phyloP scores from a whole-genome alignment of 2,329 filamentous ascomycete genomes.

The Aspergillus sp. region DNA sequence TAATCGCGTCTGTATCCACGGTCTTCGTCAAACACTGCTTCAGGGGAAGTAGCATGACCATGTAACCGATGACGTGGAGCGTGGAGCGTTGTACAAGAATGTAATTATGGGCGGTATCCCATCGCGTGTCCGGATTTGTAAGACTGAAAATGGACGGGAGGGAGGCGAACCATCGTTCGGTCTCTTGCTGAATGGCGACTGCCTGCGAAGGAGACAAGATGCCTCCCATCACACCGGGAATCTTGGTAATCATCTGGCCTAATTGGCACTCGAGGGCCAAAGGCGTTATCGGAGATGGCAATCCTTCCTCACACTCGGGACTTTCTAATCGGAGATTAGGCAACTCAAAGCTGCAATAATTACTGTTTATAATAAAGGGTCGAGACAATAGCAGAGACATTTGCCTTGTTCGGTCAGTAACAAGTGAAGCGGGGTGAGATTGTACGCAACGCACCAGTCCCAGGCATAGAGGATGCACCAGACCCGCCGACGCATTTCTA shows the following conservation, averaged over 20 bases:
- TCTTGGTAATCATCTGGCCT: conserved; percentile 26
- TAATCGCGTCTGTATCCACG: conserved; percentile 21
- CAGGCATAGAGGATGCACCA: conserved; percentile 49
- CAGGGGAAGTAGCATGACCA: conserved; percentile 47
- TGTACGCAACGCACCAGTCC: conserved; percentile 42
- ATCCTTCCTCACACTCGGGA: conserved; percentile 27
- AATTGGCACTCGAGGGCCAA: conserved; percentile 43
- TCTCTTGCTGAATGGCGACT: conserved; percentile 29
- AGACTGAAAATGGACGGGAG: conserved; percentile 44
- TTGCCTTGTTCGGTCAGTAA: conserved; percentile 25
- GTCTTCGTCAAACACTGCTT: conserved; percentile 46
- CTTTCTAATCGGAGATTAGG: conserved; percentile 40
- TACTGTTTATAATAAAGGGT: conserved; percentile 45
- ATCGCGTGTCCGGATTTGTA: conserved; percentile 39
- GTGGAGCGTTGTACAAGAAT: conserved; percentile 48
- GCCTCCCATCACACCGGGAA: conserved; percentile 13
- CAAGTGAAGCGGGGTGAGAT: background rate
- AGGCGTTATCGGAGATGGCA: conserved; percentile 45
- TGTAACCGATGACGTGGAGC: conserved; percentile 45
- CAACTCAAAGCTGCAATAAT: conserved; percentile 36
- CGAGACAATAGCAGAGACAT: conserved; percentile 45
- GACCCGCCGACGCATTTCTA: conserved; percentile 46
- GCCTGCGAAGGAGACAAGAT: conserved; percentile 14
- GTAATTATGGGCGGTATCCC: conserved; percentile 43
- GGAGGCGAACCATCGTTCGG: conserved; percentile 44